A percentile compares a stretch with the other conserved stretches of the same genome.
Evolutionary conservation across 495 filamentous ascomycete species (phyloP).

Genomic region (Thozetella sp.): DNA sequence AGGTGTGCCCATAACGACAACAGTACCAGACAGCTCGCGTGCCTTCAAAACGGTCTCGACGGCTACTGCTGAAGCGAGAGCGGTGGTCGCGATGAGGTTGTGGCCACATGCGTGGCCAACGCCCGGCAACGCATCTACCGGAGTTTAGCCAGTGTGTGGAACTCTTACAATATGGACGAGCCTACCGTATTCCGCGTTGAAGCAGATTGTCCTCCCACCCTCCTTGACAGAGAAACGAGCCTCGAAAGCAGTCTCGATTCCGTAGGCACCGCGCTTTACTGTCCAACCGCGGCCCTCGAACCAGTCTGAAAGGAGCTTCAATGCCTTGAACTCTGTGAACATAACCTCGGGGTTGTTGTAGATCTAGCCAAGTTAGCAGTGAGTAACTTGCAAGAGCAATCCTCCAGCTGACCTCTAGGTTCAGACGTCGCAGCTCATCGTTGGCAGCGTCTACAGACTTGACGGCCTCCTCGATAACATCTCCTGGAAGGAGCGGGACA

Average conservation of each 20-base stretch:
- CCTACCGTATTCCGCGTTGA: conserved; percentile 1
- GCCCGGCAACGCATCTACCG: neutral
- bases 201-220: neutral
- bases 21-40: neutral
- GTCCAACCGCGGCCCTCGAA: neutral
- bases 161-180: too few species aligned
- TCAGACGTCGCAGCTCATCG: neutral
- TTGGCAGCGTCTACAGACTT: neutral
- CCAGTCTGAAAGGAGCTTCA: neutral
- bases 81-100: neutral
- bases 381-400: neutral
- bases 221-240: neutral
- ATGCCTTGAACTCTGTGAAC: neutral
- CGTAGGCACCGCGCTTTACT: neutral
- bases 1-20: neutral
- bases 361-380: neutral
- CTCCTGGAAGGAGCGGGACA: neutral
- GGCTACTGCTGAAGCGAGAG: neutral
- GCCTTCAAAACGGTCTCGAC: neutral
- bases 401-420: neutral
- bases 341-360: neutral
- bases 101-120: neutral
- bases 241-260: neutral
- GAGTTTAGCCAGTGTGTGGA: too few species aligned
- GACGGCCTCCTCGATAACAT: neutral